These are phyloP conservation scores for Aspergillus panamensis DNA, from an alignment of 495 filamentous ascomycete genomes.

Conservation along the genomic window DNA sequence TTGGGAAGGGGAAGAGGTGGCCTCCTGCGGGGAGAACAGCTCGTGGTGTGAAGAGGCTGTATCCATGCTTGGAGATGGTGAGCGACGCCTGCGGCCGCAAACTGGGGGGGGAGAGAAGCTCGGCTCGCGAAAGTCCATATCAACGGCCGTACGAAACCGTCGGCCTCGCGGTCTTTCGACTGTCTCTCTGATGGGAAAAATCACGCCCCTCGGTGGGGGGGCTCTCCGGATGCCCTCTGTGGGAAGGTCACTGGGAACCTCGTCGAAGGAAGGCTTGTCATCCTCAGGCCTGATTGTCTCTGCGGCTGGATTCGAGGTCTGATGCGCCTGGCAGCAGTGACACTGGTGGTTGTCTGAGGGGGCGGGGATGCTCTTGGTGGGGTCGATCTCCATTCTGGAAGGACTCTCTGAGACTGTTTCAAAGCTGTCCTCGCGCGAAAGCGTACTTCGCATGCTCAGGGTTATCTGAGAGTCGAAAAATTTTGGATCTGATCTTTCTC, in stretches of 20 bases:
- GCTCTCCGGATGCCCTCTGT: too few species aligned
- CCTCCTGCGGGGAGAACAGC: background rate
- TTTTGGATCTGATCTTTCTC: background rate
- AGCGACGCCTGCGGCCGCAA: background rate
- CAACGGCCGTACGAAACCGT: too few species aligned
- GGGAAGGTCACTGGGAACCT: too few species aligned
- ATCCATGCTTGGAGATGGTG: background rate
- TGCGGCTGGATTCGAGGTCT: too few species aligned
- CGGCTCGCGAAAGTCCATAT: too few species aligned
- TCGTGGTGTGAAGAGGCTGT: background rate
- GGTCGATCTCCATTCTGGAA: background rate
- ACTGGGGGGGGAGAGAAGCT: background rate
- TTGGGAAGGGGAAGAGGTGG: background rate
- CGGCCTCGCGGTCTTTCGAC: too few species aligned
- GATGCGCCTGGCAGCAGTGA: background rate
- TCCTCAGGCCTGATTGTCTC: too few species aligned
- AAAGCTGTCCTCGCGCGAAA: conserved; percentile 8
- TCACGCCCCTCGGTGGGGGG: too few species aligned
- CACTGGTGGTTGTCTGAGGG: background rate
- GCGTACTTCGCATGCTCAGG: background rate
- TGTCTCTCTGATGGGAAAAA: too few species aligned
- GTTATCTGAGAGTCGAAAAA: background rate
- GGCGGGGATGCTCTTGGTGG: background rate
- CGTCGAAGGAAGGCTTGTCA: too few species aligned
- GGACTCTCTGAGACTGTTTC: conserved; percentile 2